A percentile compares a stretch with the other conserved stretches of the same genome.
Evolutionary conservation across 2,329 filamentous ascomycete species (phyloP).

Genomic region (Aspergillus aculeatinus): DNA sequence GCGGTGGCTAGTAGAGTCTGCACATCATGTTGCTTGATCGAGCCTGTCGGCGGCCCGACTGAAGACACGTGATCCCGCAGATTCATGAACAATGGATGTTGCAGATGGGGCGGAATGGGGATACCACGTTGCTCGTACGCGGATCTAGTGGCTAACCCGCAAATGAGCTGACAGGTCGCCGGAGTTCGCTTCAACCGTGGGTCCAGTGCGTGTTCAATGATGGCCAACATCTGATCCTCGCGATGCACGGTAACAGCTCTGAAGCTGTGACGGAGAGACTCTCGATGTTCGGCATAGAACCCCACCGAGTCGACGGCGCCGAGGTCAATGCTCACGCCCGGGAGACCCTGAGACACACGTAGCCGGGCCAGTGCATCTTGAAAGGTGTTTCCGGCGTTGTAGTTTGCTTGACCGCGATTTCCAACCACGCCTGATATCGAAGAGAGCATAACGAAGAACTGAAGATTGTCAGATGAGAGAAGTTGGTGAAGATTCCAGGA

Average conservation of each 20-base stretch:
- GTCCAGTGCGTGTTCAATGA: not conserved
- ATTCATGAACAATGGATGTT: too few relatives aligned
- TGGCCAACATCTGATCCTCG: not conserved
- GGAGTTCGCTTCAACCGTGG: not conserved
- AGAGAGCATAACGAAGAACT: constrained; percentile 41
- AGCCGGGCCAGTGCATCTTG: constrained; percentile 32
- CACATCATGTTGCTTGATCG: too few relatives aligned
- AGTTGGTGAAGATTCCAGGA: constrained; percentile 32
- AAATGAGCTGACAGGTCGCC: not conserved
- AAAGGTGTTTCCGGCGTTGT: constrained; percentile 35
- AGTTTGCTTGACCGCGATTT: constrained; percentile 44
- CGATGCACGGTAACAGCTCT: not conserved
- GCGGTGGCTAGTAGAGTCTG: too few relatives aligned
- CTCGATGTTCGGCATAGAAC: constrained; percentile 12
- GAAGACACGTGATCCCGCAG: not conserved
- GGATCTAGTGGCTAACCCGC: too few relatives aligned
- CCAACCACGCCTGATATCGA: constrained; percentile 43
- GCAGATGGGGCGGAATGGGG: too few relatives aligned
- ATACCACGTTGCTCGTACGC: too few relatives aligned
- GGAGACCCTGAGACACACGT: constrained; percentile 23
- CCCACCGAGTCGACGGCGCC: constrained; percentile 21
- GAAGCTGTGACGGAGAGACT: not conserved
- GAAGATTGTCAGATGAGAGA: constrained; percentile 21
- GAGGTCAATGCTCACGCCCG: constrained; percentile 19
- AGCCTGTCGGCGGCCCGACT: too few relatives aligned